Conservation (phyloP, 2,329 filamentous ascomycete species). For the Aspergillus awamori region DNA sequence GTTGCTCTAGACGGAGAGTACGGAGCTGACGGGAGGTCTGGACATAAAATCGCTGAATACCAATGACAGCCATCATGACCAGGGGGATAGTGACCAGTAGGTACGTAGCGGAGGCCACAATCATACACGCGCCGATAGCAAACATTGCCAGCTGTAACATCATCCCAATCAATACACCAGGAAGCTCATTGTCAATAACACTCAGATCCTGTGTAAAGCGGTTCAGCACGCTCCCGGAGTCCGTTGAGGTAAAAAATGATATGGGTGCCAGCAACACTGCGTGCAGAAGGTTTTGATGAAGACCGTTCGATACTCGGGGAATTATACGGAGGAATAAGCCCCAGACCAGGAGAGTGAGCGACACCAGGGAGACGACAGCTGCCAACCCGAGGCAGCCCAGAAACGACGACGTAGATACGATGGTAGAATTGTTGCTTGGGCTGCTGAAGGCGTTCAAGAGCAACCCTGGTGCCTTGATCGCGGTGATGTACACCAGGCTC, state of each 20-base stretch:
- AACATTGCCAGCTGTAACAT: no score
- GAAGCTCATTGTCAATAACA: not conserved
- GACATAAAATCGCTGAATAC: not conserved
- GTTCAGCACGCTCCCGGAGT: not conserved
- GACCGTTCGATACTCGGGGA: not conserved
- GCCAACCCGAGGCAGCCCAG: no score
- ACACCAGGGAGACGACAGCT: not conserved
- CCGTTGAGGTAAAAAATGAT: not conserved
- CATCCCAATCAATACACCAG: not conserved
- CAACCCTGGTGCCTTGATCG: not conserved
- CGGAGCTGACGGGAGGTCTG: not conserved
- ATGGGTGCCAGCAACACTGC: slow-evolving; percentile 6
- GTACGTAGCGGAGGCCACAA: not conserved
- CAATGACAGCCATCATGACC: not conserved
- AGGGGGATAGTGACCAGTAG: not conserved
- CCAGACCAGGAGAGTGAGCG: not conserved
- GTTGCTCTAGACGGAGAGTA: not conserved
- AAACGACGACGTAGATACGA: no score
- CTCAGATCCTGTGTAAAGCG: not conserved
- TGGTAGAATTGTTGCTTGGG: no score
- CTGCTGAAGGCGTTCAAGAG: not conserved
- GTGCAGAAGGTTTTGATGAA: slow-evolving; percentile 7
- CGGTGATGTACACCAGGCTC: not conserved
- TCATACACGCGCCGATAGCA: no score
- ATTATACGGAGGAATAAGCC: not conserved